phyloP scores from a whole-genome alignment of 495 filamentous ascomycete species.

The Penicillium coffeae region DNA sequence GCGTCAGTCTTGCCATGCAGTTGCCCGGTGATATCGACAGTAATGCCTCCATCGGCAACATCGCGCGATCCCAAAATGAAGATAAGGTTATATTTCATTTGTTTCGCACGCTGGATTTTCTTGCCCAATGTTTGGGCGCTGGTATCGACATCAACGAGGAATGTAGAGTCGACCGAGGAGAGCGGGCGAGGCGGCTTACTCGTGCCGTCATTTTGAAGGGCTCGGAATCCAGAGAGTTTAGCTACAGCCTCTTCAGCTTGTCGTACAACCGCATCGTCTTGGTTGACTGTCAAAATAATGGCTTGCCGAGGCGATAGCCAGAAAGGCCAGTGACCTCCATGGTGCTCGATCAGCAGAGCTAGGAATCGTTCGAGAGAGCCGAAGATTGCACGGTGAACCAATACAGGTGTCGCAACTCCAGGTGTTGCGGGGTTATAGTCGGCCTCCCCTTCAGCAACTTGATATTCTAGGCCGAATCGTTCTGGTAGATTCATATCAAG shows the following conservation, averaged over 20 bases:
- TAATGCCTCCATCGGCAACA: constrained; percentile 39
- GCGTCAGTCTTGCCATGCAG: constrained; percentile 38
- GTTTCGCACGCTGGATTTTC: constrained; percentile 70
- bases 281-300: constrained; percentile 72
- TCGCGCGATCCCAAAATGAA: constrained; percentile 66
- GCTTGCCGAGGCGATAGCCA: constrained; percentile 86
- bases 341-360: constrained; percentile 82
- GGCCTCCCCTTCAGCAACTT: constrained; percentile 44
- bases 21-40: constrained; percentile 45
- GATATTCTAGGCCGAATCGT: constrained; percentile 73
- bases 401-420: constrained; percentile 66
- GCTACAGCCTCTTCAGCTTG: constrained; percentile 50
- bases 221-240: constrained; percentile 33
- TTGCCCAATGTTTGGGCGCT: constrained; percentile 56
- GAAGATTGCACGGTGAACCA: constrained; percentile 85
- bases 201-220: constrained; percentile 20
- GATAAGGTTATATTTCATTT: constrained; percentile 70
- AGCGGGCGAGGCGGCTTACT: constrained; percentile 26
- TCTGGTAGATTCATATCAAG: constrained; percentile 91
- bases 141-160: constrained; percentile 70
- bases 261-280: constrained; percentile 53
- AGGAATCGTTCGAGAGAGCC: constrained; percentile 85
- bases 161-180: constrained; percentile 43
- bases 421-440: constrained; percentile 72
- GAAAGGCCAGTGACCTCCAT: constrained; percentile 80